These are phyloP conservation scores for Penicillium fimorum DNA, from an alignment of 495 filamentous ascomycete species.

Conservation along the genomic window DNA sequence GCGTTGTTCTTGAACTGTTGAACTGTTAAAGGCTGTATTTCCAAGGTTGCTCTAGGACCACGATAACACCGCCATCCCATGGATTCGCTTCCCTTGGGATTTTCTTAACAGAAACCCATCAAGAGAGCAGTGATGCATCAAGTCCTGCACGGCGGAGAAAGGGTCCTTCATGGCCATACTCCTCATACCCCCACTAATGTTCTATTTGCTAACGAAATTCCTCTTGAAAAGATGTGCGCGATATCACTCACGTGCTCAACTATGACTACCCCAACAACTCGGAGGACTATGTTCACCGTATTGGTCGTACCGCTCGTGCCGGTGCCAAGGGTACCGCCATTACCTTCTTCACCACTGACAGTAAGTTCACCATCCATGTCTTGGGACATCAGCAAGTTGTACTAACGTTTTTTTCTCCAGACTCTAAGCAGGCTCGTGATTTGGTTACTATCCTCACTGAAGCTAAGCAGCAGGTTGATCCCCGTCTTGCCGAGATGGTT, in stretches of 20 bases:
- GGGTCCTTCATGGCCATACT: conserved; percentile 52
- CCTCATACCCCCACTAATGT: conserved; percentile 43
- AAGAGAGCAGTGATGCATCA: conserved; percentile 69
- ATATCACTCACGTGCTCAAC: conserved; percentile 99
- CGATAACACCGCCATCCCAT: conserved; percentile 59
- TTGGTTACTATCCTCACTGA: conserved; percentile 88
- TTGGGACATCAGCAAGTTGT: conserved; percentile 29
- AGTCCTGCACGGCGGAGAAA: conserved; percentile 61
- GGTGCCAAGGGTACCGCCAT: conserved; percentile 87
- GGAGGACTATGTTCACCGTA: conserved; percentile 97
- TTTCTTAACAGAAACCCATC: conserved; percentile 60
- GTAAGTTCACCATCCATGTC: conserved; percentile 56
- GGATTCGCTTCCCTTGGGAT: conserved; percentile 51
- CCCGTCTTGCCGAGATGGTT: conserved; percentile 91
- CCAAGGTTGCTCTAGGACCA: conserved; percentile 69
- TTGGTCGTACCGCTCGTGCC: conserved; percentile 90
- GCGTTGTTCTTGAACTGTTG: conserved; percentile 67
- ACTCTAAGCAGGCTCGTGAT: conserved; percentile 96
- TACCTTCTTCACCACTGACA: conserved; percentile 97
- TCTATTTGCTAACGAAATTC: conserved; percentile 72
- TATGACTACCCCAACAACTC: conserved; percentile 99
- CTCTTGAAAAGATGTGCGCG: conserved; percentile 94
- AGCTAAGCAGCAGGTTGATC: conserved; percentile 98
- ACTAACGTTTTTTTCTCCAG: conserved; percentile 45
- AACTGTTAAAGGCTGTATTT: conserved; percentile 64